These are phyloP conservation scores for Priceomyces castillae DNA, from an alignment of 805 yeast species.

Conservation along the genomic window DNA sequence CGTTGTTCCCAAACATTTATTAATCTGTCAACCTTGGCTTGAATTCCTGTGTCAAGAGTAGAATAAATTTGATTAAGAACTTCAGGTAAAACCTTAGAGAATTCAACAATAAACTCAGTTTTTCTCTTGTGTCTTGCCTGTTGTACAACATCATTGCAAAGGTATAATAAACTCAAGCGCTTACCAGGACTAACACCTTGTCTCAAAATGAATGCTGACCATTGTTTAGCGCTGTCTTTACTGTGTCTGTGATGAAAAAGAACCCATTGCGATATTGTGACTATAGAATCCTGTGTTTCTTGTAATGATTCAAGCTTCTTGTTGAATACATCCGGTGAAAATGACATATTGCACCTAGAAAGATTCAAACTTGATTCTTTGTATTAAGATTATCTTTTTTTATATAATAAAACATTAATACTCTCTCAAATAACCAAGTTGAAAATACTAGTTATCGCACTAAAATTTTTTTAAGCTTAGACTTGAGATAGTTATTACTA, in stretches of 20 bases:
- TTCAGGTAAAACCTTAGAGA: conserved; percentile 47
- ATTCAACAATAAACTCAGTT: conserved; percentile 56
- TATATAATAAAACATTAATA: background rate
- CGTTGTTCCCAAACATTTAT: conserved; percentile 60
- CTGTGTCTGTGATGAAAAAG: conserved; percentile 43
- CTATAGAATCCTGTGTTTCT: conserved; percentile 47
- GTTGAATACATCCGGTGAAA: conserved; percentile 31
- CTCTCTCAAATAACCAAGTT: background rate
- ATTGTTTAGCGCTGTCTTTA: conserved; percentile 31
- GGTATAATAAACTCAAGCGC: conserved; percentile 59
- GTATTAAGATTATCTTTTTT: background rate
- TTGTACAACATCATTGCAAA: conserved; percentile 81
- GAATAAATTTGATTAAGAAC: conserved; percentile 34
- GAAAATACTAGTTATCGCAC: conserved; percentile 1
- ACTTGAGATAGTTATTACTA: background rate
- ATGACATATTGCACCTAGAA: conserved; percentile 31
- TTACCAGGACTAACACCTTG: conserved; percentile 21
- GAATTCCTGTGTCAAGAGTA: conserved; percentile 32
- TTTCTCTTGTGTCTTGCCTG: conserved; percentile 64
- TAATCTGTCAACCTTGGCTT: conserved; percentile 49
- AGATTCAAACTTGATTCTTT: background rate
- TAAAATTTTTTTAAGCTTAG: background rate
- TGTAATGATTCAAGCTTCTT: conserved; percentile 37
- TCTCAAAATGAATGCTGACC: conserved; percentile 31
- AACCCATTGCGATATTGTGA: conserved; percentile 47